These are phyloP conservation scores for Calcarisporium arbuscula DNA, from an alignment of 2,329 filamentous ascomycete genomes.

Conservation along the genomic window DNA sequence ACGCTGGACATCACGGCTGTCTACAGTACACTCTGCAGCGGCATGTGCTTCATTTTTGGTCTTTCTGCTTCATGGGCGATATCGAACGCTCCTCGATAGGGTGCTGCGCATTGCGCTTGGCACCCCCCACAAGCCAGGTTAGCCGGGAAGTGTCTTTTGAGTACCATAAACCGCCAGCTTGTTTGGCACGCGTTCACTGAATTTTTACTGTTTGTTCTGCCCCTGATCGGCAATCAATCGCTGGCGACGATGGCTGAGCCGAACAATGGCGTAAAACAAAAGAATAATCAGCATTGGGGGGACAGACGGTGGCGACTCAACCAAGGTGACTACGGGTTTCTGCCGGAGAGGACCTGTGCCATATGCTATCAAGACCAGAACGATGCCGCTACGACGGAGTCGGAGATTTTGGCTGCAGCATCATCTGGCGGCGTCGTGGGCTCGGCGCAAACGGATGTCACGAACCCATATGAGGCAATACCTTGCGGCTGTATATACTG, in stretches of 20 bases:
- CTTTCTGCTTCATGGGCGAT: conserved; percentile 85
- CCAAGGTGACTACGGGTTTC: conserved; percentile 73
- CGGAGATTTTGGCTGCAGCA: conserved; percentile 66
- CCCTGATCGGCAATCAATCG: conserved; percentile 89
- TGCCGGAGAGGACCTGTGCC: conserved; percentile 90
- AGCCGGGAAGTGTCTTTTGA: conserved; percentile 93
- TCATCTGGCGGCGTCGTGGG: conserved; percentile 74
- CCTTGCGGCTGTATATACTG: conserved; percentile 92
- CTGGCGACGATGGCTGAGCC: conserved; percentile 84
- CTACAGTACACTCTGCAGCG: conserved; percentile 72
- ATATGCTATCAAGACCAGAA: conserved; percentile 97
- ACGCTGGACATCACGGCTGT: conserved; percentile 60
- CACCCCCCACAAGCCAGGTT: conserved; percentile 77
- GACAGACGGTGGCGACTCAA: conserved; percentile 39
- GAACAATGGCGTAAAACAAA: conserved; percentile 81
- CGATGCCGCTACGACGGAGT: conserved; percentile 61
- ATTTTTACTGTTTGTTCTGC: conserved; percentile 94
- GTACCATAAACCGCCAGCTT: conserved; percentile 91
- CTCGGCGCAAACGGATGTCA: conserved; percentile 86
- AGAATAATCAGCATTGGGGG: conserved; percentile 52
- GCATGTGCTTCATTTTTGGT: conserved; percentile 82
- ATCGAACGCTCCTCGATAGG: conserved; percentile 84
- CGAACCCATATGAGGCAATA: conserved; percentile 88
- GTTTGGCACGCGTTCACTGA: conserved; percentile 99
- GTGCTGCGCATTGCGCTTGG: conserved; percentile 76